Conservation (phyloP, 768 basidiomycete species). For the Boletus tomentosulus region DNA sequence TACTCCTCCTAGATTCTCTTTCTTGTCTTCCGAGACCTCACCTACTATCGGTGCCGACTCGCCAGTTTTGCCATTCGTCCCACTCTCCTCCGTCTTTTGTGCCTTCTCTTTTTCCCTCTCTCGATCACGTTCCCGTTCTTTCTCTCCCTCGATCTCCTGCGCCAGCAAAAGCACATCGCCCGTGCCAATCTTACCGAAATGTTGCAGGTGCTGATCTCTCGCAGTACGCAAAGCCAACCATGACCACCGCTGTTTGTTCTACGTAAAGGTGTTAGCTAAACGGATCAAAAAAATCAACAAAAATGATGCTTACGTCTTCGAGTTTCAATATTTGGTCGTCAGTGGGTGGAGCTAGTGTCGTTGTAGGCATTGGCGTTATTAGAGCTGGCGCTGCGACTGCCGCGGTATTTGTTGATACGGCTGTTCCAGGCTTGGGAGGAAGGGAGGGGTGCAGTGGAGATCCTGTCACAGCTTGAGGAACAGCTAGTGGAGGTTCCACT, state of each 20-base stretch:
- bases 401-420: conserved; percentile 27
- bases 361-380: conserved; percentile 7
- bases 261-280: conserved; percentile 12
- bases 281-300: not conserved
- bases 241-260: conserved; percentile 75
- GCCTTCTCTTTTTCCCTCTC: conserved; percentile 32
- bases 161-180: conserved; percentile 59
- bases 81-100: conserved; percentile 24
- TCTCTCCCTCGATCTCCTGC: conserved; percentile 35
- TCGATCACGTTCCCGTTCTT: conserved; percentile 36
- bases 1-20: conserved; percentile 12
- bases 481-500: conserved; percentile 10
- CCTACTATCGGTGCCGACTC: conserved; percentile 7
- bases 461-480: conserved; percentile 18
- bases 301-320: conserved; percentile 50
- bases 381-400: conserved; percentile 6
- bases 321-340: conserved; percentile 53
- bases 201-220: conserved; percentile 66
- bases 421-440: conserved; percentile 62
- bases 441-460: conserved; percentile 65
- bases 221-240: conserved; percentile 80
- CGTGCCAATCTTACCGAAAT: conserved; percentile 79
- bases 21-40: conserved; percentile 19
- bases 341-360: conserved; percentile 23
- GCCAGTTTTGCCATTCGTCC: conserved; percentile 17